A percentile compares a stretch with the other conserved stretches of the same genome.
These are phyloP conservation scores for Komagataea norvegica DNA, from an alignment of 1,139 yeast genomes.

Conservation along the genomic window DNA sequence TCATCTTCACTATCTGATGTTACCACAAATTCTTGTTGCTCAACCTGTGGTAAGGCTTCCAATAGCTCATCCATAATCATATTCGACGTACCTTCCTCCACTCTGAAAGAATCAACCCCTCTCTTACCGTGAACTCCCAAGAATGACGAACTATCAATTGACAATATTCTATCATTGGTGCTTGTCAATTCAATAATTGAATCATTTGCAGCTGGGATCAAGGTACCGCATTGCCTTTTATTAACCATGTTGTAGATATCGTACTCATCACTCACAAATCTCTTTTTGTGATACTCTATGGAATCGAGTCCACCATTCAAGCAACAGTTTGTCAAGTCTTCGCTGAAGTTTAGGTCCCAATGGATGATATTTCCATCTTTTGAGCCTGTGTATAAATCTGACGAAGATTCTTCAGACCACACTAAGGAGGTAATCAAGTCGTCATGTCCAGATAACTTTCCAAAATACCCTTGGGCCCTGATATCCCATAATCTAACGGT, in stretches of 20 bases:
- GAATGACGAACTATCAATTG: slow-evolving; percentile 51
- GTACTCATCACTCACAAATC: slow-evolving; percentile 20
- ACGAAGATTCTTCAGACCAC: slow-evolving; percentile 47
- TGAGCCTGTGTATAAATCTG: slow-evolving; percentile 61
- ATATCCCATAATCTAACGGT: slow-evolving; percentile 72
- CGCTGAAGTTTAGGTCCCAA: slow-evolving; percentile 52
- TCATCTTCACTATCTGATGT: slow-evolving; percentile 8
- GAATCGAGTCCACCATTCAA: slow-evolving; percentile 46
- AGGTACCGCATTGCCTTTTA: slow-evolving; percentile 58
- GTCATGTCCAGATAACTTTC: slow-evolving; percentile 52
- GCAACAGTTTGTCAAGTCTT: slow-evolving; percentile 37
- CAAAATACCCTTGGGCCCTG: slow-evolving; percentile 51
- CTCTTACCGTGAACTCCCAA: slow-evolving; percentile 45
- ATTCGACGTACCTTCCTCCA: slow-evolving; percentile 18
- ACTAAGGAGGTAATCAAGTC: slow-evolving; percentile 52
- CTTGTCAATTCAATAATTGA: slow-evolving; percentile 38
- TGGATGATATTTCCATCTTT: slow-evolving; percentile 68
- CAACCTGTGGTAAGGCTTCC: slow-evolving; percentile 13
- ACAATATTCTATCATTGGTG: slow-evolving; percentile 36
- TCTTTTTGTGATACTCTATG: slow-evolving; percentile 36
- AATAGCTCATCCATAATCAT: slow-evolving; percentile 23
- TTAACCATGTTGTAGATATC: slow-evolving; percentile 32
- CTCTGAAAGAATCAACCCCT: slow-evolving; percentile 21
- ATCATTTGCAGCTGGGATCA: slow-evolving; percentile 53
- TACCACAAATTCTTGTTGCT: neutral